Evolutionary conservation across 2,329 filamentous ascomycete species (phyloP).

Genomic region (Phyllosticta paracitricarpa): DNA sequence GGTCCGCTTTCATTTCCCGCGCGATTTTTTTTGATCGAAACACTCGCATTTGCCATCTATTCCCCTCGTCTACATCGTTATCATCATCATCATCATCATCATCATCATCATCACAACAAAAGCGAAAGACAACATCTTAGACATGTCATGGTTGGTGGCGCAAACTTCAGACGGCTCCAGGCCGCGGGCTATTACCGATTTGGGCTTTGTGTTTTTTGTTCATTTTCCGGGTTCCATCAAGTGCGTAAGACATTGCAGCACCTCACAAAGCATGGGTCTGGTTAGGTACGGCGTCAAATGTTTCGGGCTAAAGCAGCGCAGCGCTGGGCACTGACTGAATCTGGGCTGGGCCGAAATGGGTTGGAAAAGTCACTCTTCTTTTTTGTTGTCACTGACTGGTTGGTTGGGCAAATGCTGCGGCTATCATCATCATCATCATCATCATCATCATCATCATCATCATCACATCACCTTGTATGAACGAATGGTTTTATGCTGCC

Average conservation of each 20-base stretch:
- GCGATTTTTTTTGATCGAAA: not conserved
- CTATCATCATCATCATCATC: not conserved
- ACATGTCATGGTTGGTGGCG: not conserved
- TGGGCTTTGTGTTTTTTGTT: not conserved
- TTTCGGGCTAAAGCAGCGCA: not conserved
- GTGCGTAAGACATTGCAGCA: not conserved
- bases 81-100: too few relatives aligned
- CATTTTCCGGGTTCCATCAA: not conserved
- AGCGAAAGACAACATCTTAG: not conserved
- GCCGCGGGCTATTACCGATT: not conserved
- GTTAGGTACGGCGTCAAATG: not conserved
- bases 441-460: too few relatives aligned
- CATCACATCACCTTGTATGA: not conserved
- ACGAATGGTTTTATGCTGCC: not conserved
- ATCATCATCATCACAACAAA: not conserved
- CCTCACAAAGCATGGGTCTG: not conserved
- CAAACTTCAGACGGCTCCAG: not conserved
- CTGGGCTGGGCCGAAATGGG: not conserved
- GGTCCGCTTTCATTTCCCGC: slow-evolving; percentile 5
- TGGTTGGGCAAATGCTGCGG: not conserved
- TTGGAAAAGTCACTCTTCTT: not conserved
- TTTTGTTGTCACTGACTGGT: not conserved
- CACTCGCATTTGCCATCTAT: too few relatives aligned
- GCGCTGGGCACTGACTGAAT: not conserved
- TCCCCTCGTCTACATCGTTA: too few relatives aligned